Conservation (phyloP, 768 basidiomycete genomes). For the Boletus huronensis region DNA sequence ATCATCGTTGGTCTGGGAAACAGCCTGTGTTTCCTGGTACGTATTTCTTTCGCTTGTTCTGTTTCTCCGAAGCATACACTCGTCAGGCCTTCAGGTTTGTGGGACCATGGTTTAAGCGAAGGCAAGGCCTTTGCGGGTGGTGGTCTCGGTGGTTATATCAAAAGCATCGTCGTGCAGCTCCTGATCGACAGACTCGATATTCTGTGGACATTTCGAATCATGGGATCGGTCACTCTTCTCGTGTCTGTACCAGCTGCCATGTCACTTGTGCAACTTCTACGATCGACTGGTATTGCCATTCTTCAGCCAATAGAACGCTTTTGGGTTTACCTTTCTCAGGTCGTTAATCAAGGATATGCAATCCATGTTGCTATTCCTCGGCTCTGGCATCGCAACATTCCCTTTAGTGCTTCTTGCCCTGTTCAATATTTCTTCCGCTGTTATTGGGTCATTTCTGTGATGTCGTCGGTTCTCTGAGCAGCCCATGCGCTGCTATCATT, state of each 20-base stretch:
- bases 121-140: slow-evolving; percentile 30
- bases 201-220: slow-evolving; percentile 33
- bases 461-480: not conserved
- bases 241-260: slow-evolving; percentile 27
- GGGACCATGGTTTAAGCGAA: slow-evolving; percentile 35
- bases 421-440: not conserved
- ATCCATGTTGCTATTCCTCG: slow-evolving; percentile 29
- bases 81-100: slow-evolving; percentile 24
- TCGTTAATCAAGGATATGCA: not conserved
- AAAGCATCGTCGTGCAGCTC: slow-evolving; percentile 27
- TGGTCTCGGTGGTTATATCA: slow-evolving; percentile 33
- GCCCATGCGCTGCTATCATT: not conserved
- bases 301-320: not conserved
- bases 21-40: slow-evolving; percentile 25
- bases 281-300: slow-evolving; percentile 21
- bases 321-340: slow-evolving; percentile 12
- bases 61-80: not conserved
- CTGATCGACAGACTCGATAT: slow-evolving; percentile 28
- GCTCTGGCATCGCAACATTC: slow-evolving; percentile 34
- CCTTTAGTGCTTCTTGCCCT: slow-evolving; percentile 15
- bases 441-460: not conserved
- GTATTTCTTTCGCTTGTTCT: not conserved
- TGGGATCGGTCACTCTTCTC: slow-evolving; percentile 27
- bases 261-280: slow-evolving; percentile 20
- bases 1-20: slow-evolving; percentile 29